Evolutionary conservation across 2,329 filamentous ascomycete genomes (phyloP).

Genomic region (Xylariales sp.): DNA sequence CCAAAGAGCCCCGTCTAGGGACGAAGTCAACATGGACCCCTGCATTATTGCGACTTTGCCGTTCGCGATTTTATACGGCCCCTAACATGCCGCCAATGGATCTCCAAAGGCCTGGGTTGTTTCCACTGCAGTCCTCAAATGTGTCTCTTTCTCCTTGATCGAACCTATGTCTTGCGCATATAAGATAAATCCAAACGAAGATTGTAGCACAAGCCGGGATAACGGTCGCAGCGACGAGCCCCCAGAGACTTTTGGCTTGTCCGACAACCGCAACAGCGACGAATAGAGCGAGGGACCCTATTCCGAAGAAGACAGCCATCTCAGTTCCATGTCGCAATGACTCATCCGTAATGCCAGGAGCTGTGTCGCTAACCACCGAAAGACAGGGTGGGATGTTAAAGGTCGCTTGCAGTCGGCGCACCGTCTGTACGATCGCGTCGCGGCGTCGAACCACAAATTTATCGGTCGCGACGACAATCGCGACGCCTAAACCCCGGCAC

Average conservation of each 20-base stretch:
- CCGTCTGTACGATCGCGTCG: not conserved
- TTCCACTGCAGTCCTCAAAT: too few species aligned
- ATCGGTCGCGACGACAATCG: not conserved
- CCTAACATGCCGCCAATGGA: too few species aligned
- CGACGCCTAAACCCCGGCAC: too few species aligned
- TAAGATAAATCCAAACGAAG: not conserved
- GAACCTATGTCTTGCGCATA: not conserved
- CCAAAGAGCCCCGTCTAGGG: too few species aligned
- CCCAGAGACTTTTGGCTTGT: not conserved
- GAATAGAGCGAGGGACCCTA: not conserved
- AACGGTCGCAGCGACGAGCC: not conserved
- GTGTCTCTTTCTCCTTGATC: constrained; percentile 2
- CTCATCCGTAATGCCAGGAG: not conserved
- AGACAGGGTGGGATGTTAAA: not conserved
- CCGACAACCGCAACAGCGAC: not conserved
- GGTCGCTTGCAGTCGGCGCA: not conserved
- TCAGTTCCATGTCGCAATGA: not conserved
- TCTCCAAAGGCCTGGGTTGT: too few species aligned
- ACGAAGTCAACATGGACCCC: too few species aligned
- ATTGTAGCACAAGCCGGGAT: not conserved
- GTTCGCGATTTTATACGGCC: too few species aligned
- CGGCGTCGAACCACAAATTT: not conserved
- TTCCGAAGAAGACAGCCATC: not conserved
- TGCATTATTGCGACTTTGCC: too few species aligned
- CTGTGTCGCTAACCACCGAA: not conserved